Conservation (phyloP, 2,329 filamentous ascomycete species). For the Exophiala viscosa region DNA sequence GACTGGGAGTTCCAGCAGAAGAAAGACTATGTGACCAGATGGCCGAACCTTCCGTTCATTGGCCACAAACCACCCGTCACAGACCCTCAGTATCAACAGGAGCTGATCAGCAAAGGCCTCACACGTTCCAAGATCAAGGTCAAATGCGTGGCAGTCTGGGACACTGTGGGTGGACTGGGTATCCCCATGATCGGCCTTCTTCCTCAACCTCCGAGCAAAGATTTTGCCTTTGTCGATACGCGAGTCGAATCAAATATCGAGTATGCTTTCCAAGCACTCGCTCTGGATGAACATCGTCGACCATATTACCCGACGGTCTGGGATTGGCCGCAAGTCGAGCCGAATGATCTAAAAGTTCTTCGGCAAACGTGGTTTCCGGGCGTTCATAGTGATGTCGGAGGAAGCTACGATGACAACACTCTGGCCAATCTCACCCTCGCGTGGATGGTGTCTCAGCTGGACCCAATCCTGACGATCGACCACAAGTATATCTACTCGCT, state of each 20-base stretch:
- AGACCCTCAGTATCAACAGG: constrained; percentile 20
- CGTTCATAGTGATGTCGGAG: constrained; percentile 47
- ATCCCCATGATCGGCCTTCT: constrained; percentile 31
- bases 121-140: constrained; percentile 28
- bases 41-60: constrained; percentile 26
- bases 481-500: constrained; percentile 20
- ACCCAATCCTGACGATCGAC: constrained; percentile 27
- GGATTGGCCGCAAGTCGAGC: constrained; percentile 32
- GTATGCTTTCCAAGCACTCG: constrained; percentile 35
- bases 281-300: constrained; percentile 33
- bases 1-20: constrained; percentile 30
- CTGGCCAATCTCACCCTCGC: constrained; percentile 48
- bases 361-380: constrained; percentile 50
- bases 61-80: constrained; percentile 24
- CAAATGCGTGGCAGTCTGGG: constrained; percentile 35
- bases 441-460: constrained; percentile 50
- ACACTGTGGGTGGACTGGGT: constrained; percentile 34
- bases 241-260: constrained; percentile 32
- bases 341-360: constrained; percentile 31
- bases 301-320: constrained; percentile 34
- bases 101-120: constrained; percentile 22
- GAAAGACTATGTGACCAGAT: constrained; percentile 22
- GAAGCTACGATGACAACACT: constrained; percentile 46
- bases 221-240: constrained; percentile 35
- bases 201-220: constrained; percentile 26